Evolutionary conservation across 352 stramenopile species (phyloP).

Genomic region (Stephanocyclus meneghinianus): DNA sequence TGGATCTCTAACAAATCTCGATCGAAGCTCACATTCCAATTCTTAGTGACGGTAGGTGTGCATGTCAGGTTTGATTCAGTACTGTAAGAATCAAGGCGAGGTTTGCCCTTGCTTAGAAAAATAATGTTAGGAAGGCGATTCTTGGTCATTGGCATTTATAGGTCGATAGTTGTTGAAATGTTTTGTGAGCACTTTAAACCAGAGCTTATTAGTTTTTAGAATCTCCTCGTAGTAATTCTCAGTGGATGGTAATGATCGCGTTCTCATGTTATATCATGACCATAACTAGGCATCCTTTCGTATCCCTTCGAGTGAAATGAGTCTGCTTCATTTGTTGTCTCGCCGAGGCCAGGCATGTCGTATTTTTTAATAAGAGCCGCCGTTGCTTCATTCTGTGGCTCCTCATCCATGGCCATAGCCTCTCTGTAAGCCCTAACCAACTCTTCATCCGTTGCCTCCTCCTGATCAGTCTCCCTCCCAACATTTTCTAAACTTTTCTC

Average conservation of each 20-base stretch:
- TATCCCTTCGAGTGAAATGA: background rate
- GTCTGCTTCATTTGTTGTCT: background rate
- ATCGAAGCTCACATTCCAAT: slow-evolving; percentile 7
- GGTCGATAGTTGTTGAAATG: too few species aligned
- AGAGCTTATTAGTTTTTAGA: background rate
- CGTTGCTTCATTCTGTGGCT: background rate
- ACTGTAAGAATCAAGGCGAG: background rate
- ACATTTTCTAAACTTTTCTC: background rate
- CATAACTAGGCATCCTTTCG: background rate
- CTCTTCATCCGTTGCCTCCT: background rate
- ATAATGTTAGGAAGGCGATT: background rate
- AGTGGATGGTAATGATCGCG: background rate
- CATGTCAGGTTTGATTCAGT: background rate
- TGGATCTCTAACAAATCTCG: background rate
- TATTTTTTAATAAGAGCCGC: slow-evolving; percentile 2
- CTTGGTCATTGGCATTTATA: too few species aligned
- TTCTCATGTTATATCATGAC: background rate
- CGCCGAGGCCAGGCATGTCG: background rate
- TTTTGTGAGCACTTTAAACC: background rate
- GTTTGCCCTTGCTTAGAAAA: background rate
- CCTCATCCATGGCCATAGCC: background rate
- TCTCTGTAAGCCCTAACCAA: background rate
- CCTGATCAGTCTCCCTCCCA: background rate
- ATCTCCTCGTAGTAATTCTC: background rate
- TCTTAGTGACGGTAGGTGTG: background rate